Percentiles rank a stretch among this genome's conserved stretches.
Evolutionary conservation across 208 protist genomes (phyloP).

Genomic region (Vickermania ingenoplastis): DNA sequence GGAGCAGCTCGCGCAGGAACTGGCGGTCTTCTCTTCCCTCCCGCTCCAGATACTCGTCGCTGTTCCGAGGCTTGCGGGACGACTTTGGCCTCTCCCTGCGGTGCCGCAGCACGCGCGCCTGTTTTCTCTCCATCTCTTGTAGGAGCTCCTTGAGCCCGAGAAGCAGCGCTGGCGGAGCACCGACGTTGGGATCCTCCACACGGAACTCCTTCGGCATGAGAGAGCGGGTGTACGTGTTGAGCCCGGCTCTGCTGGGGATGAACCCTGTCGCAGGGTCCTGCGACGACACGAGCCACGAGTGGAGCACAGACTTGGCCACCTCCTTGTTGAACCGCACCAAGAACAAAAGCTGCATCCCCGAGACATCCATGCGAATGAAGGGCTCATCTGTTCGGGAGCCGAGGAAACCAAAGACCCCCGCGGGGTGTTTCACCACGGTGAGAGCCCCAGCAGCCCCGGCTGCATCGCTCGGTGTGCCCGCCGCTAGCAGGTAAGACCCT

Average conservation of each 20-base stretch:
- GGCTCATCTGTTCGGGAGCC: conserved; percentile 62
- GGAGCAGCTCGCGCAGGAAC: conserved; percentile 48
- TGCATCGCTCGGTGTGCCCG: neutral
- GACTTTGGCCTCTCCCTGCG: conserved; percentile 7
- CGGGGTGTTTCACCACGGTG: neutral
- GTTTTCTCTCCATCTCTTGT: conserved; percentile 29
- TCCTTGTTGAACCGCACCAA: conserved; percentile 72
- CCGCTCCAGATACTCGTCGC: conserved; percentile 20
- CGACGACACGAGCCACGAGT: conserved; percentile 58
- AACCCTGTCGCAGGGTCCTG: conserved; percentile 60
- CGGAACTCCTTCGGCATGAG: conserved; percentile 25
- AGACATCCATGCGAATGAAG: conserved; percentile 42
- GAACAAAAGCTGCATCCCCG: conserved; percentile 60
- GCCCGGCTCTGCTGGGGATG: conserved; percentile 37
- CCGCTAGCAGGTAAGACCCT: conserved; percentile 40
- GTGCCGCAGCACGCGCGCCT: conserved; percentile 8
- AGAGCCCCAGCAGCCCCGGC: neutral
- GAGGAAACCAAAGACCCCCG: conserved; percentile 26
- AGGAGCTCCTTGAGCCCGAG: conserved; percentile 55
- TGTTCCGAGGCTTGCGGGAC: conserved; percentile 38
- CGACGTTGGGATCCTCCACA: conserved; percentile 44
- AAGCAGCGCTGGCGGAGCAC: conserved; percentile 51
- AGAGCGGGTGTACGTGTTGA: conserved; percentile 25
- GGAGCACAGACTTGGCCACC: conserved; percentile 60
- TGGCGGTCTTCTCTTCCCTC: conserved; percentile 28